A percentile compares a stretch with the other conserved stretches of the same genome.
phyloP scores from a whole-genome alignment of 139 green algal genomes.

The Monoraphidium neglectum region DNA sequence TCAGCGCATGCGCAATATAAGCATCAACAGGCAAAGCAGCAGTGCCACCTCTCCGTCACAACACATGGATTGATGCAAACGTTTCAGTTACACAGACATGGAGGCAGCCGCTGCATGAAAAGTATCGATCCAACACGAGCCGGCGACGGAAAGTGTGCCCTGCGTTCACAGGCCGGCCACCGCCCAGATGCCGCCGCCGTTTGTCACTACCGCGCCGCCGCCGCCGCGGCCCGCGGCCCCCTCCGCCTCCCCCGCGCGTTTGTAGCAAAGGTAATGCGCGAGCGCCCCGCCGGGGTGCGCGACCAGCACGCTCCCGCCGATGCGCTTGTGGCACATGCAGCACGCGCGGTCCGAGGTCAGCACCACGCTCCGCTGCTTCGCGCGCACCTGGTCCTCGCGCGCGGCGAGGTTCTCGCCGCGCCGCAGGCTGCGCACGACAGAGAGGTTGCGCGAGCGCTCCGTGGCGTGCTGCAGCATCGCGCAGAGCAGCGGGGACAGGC shows the following conservation, averaged over 20 bases:
- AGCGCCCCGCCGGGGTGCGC: slow-evolving; percentile 67
- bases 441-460: slow-evolving; percentile 63
- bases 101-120: too few species aligned
- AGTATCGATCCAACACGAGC: too few species aligned
- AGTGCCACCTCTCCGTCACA: too few species aligned
- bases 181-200: too few species aligned
- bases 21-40: too few species aligned
- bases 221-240: background rate
- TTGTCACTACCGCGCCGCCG: background rate
- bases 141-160: too few species aligned
- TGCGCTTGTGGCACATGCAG: slow-evolving; percentile 83
- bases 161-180: too few species aligned
- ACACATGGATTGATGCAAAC: too few species aligned
- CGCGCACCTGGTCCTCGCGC: slow-evolving; percentile 56
- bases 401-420: slow-evolving; percentile 58
- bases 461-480: slow-evolving; percentile 48
- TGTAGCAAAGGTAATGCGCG: slow-evolving; percentile 82
- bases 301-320: slow-evolving; percentile 77
- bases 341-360: slow-evolving; percentile 78
- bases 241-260: slow-evolving; percentile 5
- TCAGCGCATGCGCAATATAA: too few species aligned
- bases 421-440: slow-evolving; percentile 63
- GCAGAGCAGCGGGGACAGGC: slow-evolving; percentile 70
- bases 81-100: too few species aligned
- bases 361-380: slow-evolving; percentile 52